phyloP scores from a whole-genome alignment of 805 yeast species.

The Saturnispora dispora region DNA sequence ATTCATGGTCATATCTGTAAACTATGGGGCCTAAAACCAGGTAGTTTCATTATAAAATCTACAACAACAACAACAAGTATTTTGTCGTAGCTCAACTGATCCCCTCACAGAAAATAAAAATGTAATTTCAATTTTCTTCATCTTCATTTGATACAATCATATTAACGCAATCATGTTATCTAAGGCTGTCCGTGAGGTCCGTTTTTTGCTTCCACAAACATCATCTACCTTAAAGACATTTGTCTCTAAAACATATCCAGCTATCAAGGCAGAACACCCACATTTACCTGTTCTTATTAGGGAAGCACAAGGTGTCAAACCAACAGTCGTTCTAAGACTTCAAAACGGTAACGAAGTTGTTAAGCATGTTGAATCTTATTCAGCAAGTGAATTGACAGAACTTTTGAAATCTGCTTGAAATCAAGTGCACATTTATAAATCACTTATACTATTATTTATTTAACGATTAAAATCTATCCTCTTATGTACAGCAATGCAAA shows the following conservation, averaged over 20 bases:
- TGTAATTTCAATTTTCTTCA: constrained; percentile 12
- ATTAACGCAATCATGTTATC: constrained; percentile 25
- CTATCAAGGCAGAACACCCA: constrained; percentile 54
- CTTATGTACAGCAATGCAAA: neutral
- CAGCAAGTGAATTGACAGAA: constrained; percentile 33
- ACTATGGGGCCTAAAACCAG: neutral
- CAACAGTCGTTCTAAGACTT: constrained; percentile 66
- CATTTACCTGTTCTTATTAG: constrained; percentile 66
- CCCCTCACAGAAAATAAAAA: constrained; percentile 15
- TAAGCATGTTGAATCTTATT: constrained; percentile 40
- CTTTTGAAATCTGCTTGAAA: constrained; percentile 3
- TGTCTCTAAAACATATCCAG: constrained; percentile 53
- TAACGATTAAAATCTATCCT: neutral
- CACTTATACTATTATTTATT: neutral
- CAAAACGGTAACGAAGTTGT: constrained; percentile 46
- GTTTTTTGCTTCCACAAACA: constrained; percentile 76
- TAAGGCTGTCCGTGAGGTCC: constrained; percentile 62
- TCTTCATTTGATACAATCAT: constrained; percentile 10
- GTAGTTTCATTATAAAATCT: constrained; percentile 21
- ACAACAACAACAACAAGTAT: constrained; percentile 59
- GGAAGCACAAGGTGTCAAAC: constrained; percentile 66
- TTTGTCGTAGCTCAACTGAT: constrained; percentile 31
- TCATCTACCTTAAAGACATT: constrained; percentile 58
- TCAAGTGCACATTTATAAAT: neutral
- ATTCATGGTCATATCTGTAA: neutral